Conservation (phyloP, 2,329 filamentous ascomycete genomes). For the Phyllosticta citribraziliensis region DNA sequence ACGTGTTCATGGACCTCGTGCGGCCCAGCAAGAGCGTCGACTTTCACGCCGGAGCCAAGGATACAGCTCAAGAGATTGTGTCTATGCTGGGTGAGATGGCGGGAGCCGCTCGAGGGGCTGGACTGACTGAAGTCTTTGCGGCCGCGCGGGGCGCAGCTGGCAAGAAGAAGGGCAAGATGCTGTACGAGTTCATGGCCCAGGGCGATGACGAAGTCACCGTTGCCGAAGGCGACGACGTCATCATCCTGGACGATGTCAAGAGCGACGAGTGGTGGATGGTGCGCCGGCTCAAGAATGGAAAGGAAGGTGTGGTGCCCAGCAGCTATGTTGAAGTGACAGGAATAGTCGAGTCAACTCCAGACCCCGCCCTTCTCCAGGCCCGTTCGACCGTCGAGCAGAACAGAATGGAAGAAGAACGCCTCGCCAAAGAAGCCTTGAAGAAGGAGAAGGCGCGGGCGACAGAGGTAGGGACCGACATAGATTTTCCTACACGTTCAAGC, state of each 20-base stretch:
- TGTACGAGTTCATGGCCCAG: constrained; percentile 96
- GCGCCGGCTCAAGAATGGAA: constrained; percentile 77
- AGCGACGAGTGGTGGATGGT: constrained; percentile 99
- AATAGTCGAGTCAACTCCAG: constrained; percentile 40
- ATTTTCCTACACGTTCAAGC: constrained; percentile 67
- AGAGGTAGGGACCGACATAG: constrained; percentile 70
- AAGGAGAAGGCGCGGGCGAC: constrained; percentile 25
- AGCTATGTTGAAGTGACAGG: constrained; percentile 90
- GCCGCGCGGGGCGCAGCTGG: constrained; percentile 55
- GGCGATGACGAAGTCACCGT: constrained; percentile 96
- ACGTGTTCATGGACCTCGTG: constrained; percentile 90
- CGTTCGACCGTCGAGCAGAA: constrained; percentile 68
- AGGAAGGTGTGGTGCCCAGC: constrained; percentile 91
- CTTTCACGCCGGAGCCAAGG: constrained; percentile 94
- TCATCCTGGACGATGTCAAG: constrained; percentile 79
- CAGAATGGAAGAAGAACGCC: constrained; percentile 66
- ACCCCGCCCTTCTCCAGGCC: constrained; percentile 47
- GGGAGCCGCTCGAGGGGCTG: constrained; percentile 73
- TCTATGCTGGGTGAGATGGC: constrained; percentile 78
- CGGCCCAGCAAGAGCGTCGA: constrained; percentile 89
- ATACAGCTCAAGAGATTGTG: constrained; percentile 91
- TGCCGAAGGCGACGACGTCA: constrained; percentile 77
- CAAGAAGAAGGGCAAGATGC: constrained; percentile 73
- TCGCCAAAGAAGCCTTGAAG: constrained; percentile 63
- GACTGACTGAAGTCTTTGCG: constrained; percentile 74